Base-by-base conservation (phyloP, 2,329 filamentous ascomycete species). In the Arachnopeziza araneosa region DNA sequence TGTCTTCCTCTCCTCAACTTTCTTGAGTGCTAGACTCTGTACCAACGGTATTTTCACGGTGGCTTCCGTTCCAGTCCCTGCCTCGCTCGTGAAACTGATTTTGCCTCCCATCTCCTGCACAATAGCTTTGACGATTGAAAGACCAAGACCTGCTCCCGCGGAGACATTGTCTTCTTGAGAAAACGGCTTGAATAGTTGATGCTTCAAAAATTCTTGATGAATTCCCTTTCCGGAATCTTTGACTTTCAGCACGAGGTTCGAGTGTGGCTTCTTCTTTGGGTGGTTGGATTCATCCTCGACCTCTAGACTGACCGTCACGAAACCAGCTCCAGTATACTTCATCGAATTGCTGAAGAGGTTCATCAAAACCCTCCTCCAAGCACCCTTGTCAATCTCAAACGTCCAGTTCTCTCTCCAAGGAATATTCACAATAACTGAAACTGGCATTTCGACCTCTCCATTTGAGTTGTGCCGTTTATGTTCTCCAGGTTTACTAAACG, bases 201-300 rank as follows among this genome's bases (percentile, higher is more conserved):
- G 80, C 22, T 81, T 78, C 57, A 87, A 74, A 64, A 85, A 89
- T 23, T 86, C 82, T 44, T 81, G 77, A 0, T 80, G 83, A 63
- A 89, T 89, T 9, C 86, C 86, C 62, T 82, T 82, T 1, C 86
- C 86, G 1, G 84, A 85, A 69, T 89, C 86, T 0, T 78, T 77
- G 9, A 89, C 79, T 0, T 76, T 81, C 26, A 83, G 67, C 5
- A 72, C 23, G 1, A 74, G 54, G 61, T 51, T 66, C 19, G 64
- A 60, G 50, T 62, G 59, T 12, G 62, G 21, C 23, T 58, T 58
- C 19, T 62, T 64, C 10, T 52, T 64, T 21, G 56, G 59, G 60
- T n/a, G 61, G n/a, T 3, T 62, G 9, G 30, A 30, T n/a, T 51
- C 51, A 26, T 67, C 60, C 30, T 70, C 66, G 32, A 71, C 61